Percentiles rank a stretch among this genome's conserved stretches.
Conservation (phyloP, 2,329 filamentous ascomycete genomes). For the Calonectria ilicicola region DNA sequence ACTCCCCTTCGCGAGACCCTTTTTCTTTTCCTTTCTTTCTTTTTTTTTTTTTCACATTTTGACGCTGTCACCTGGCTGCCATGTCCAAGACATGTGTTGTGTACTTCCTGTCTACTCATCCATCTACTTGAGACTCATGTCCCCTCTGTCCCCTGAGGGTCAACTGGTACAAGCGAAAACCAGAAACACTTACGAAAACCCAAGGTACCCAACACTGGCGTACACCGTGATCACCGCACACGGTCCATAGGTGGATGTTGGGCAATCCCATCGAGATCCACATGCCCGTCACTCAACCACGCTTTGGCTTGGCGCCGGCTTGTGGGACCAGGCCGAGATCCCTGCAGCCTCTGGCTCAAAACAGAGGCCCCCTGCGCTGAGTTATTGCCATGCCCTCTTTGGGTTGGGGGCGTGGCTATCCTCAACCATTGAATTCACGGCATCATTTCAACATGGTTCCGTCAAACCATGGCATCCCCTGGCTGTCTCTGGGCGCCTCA, state of each 20-base stretch:
- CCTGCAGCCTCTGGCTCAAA: slow-evolving; percentile 32
- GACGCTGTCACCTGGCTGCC: background rate
- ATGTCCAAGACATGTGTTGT: background rate
- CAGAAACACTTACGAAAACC: slow-evolving; percentile 7
- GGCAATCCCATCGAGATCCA: slow-evolving; percentile 43
- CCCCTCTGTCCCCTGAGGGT: background rate
- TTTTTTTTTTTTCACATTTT: background rate
- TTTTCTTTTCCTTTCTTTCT: background rate
- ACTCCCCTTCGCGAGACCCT: background rate
- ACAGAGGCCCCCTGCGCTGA: background rate
- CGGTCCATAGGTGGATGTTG: slow-evolving; percentile 32
- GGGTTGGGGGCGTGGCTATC: background rate
- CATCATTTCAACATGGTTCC: background rate
- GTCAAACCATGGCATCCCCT: background rate
- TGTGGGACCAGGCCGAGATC: slow-evolving; percentile 35
- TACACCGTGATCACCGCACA: slow-evolving; percentile 41
- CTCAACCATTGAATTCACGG: background rate
- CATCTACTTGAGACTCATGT: background rate
- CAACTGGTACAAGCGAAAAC: slow-evolving; percentile 3
- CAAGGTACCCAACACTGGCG: slow-evolving; percentile 20
- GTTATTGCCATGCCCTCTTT: background rate
- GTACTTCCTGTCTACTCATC: background rate
- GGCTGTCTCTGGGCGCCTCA: background rate
- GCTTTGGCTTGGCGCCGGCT: slow-evolving; percentile 36
- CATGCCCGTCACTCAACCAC: slow-evolving; percentile 38